A percentile compares a stretch with the other conserved stretches of the same genome.
phyloP scores from a whole-genome alignment of 768 basidiomycete genomes.

The Rhodotorula babjevae region DNA sequence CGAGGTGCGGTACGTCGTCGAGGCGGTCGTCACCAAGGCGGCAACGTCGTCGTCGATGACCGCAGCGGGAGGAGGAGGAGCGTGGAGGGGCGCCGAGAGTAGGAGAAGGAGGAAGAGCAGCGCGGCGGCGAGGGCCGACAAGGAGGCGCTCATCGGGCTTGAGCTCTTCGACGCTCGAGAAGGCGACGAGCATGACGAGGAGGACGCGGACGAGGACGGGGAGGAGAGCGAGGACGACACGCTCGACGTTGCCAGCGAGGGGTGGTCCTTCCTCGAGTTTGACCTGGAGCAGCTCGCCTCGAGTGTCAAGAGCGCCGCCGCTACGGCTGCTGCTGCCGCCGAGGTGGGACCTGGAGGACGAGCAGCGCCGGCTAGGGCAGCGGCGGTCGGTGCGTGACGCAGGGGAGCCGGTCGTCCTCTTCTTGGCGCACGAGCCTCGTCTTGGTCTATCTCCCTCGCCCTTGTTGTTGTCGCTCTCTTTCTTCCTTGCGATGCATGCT shows the following conservation, averaged over 20 bases:
- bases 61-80: no score
- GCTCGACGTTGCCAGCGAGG: background rate
- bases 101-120: constrained; percentile 2
- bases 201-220: background rate
- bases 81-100: background rate
- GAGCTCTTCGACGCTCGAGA: background rate
- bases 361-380: background rate
- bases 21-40: constrained; percentile 12
- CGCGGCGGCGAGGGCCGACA: background rate
- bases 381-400: background rate
- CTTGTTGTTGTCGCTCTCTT: background rate
- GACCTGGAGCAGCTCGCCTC: constrained; percentile 6
- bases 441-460: background rate
- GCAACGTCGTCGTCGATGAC: no score
- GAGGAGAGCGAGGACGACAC: background rate
- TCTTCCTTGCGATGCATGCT: background rate
- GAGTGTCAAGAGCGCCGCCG: constrained; percentile 10
- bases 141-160: background rate
- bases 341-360: background rate
- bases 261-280: constrained; percentile 22
- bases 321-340: background rate
- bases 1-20: constrained; percentile 14
- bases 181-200: background rate
- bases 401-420: no score
- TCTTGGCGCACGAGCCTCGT: background rate